These are phyloP conservation scores for Fusarium duplospermum DNA, from an alignment of 2,329 filamentous ascomycete species.

Conservation along the genomic window DNA sequence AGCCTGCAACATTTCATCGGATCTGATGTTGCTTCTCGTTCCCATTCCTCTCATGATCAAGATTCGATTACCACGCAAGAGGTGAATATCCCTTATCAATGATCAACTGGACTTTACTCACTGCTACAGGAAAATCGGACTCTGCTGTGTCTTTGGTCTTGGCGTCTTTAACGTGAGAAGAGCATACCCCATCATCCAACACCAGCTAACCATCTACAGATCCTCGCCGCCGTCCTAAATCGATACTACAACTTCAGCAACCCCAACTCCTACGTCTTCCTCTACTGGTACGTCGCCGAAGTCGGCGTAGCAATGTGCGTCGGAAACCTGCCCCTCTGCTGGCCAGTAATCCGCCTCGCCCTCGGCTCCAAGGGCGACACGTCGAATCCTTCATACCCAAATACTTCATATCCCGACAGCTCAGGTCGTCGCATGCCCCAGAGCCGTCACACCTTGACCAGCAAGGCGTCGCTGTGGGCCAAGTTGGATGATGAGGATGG, in stretches of 20 bases:
- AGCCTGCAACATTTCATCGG: slow-evolving; percentile 60
- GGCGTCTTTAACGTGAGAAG: slow-evolving; percentile 59
- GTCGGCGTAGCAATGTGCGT: slow-evolving; percentile 69
- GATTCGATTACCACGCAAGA: slow-evolving; percentile 51
- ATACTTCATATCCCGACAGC: slow-evolving; percentile 32
- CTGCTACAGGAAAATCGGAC: slow-evolving; percentile 59
- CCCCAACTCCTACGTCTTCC: slow-evolving; percentile 66
- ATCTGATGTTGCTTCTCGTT: slow-evolving; percentile 58
- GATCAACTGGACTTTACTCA: not conserved
- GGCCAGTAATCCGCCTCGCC: slow-evolving; percentile 64
- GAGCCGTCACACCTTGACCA: slow-evolving; percentile 22
- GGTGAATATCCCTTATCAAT: not conserved
- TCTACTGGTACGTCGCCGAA: slow-evolving; percentile 71
- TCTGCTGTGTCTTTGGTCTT: slow-evolving; percentile 67
- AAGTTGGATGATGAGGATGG: slow-evolving; percentile 46
- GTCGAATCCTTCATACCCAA: slow-evolving; percentile 40
- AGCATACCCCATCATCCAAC: not conserved
- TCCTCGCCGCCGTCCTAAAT: slow-evolving; percentile 69
- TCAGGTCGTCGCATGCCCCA: slow-evolving; percentile 34
- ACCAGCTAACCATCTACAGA: slow-evolving; percentile 46
- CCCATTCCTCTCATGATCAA: slow-evolving; percentile 58
- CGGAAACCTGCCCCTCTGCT: slow-evolving; percentile 70
- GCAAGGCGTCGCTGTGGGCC: slow-evolving; percentile 45
- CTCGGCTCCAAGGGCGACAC: slow-evolving; percentile 39
- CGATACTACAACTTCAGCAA: slow-evolving; percentile 71